These are phyloP conservation scores for Cupressus sempervirens DNA, from an alignment of 75 land plant species.

Conservation along the genomic window DNA sequence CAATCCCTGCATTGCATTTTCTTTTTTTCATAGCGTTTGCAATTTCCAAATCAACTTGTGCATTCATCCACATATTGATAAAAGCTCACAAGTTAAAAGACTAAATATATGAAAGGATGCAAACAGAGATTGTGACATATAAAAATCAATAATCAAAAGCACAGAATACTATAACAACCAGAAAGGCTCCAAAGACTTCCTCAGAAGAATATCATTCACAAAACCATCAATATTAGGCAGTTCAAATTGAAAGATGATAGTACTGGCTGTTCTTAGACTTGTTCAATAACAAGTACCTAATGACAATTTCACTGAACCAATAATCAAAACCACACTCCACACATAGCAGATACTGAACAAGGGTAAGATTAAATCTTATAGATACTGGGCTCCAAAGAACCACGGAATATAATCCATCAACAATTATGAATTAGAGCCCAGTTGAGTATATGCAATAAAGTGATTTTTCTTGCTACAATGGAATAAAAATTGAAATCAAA, in stretches of 20 bases:
- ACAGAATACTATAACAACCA: not conserved
- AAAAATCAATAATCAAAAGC: not conserved
- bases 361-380: not conserved
- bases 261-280: not conserved
- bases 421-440: not conserved
- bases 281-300: not conserved
- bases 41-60: constrained; percentile 2
- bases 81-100: not conserved
- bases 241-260: constrained; percentile 1
- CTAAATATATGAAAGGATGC: not conserved
- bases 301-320: not conserved
- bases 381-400: not conserved
- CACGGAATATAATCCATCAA: not conserved
- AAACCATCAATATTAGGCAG: not conserved
- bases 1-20: not conserved
- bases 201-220: not conserved
- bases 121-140: not conserved
- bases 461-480: too few species aligned
- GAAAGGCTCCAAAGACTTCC: not conserved
- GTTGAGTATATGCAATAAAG: not conserved
- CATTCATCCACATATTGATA: not conserved
- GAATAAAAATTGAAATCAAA: too few species aligned
- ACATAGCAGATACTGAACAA: not conserved
- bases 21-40: not conserved
- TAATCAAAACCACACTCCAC: too few species aligned